These are phyloP conservation scores for Lactarius deliciosus DNA, from an alignment of 768 basidiomycete genomes.

Conservation along the genomic window DNA sequence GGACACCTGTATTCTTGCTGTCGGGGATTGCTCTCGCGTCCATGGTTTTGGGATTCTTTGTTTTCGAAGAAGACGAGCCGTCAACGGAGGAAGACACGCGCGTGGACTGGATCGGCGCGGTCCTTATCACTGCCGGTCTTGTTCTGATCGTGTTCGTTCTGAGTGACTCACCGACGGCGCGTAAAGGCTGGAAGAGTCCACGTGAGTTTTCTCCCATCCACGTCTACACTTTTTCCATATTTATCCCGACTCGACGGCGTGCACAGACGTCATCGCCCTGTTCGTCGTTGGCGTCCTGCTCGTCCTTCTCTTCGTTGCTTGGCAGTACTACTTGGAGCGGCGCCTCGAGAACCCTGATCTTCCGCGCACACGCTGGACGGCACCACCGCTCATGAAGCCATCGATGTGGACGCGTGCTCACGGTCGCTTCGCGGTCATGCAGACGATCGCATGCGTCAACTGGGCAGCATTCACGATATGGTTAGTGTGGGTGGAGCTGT, in stretches of 20 bases:
- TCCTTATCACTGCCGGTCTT: slow-evolving; percentile 61
- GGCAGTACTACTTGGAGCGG: slow-evolving; percentile 63
- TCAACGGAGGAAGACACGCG: slow-evolving; percentile 39
- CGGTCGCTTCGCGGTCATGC: slow-evolving; percentile 61
- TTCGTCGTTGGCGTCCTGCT: slow-evolving; percentile 62
- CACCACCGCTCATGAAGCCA: slow-evolving; percentile 65
- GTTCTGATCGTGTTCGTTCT: slow-evolving; percentile 73
- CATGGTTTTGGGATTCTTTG: slow-evolving; percentile 50
- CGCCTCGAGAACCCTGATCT: slow-evolving; percentile 27
- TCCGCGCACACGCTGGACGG: slow-evolving; percentile 36
- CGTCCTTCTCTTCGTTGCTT: slow-evolving; percentile 55
- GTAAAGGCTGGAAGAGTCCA: slow-evolving; percentile 57
- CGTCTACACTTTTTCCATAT: neutral
- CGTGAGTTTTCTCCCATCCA: slow-evolving; percentile 41
- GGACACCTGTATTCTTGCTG: slow-evolving; percentile 60
- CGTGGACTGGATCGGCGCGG: slow-evolving; percentile 78
- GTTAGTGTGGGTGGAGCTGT: slow-evolving; percentile 61
- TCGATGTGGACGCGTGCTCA: slow-evolving; percentile 62
- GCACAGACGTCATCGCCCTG: slow-evolving; percentile 68
- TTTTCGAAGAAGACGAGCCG: slow-evolving; percentile 58
- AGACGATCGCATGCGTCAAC: slow-evolving; percentile 59
- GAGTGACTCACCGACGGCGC: slow-evolving; percentile 61
- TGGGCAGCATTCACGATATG: slow-evolving; percentile 60
- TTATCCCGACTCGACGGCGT: slow-evolving; percentile 27
- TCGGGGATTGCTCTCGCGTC: slow-evolving; percentile 56